Evolutionary conservation across 2,329 filamentous ascomycete species (phyloP).

Genomic region (Colletotrichum kahawae): DNA sequence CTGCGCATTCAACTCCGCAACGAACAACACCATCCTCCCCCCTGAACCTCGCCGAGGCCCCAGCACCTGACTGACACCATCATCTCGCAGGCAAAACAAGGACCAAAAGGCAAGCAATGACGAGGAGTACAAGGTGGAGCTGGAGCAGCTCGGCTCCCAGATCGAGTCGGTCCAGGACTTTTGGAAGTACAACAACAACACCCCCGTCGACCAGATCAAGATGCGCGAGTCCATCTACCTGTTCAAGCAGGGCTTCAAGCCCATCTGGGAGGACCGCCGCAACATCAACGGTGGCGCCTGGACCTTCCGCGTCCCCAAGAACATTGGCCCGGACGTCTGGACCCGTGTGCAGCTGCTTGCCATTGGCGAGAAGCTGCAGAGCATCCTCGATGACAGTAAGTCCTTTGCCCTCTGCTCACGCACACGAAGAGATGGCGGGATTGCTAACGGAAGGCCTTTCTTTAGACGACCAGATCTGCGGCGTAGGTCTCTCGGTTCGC

Average conservation of each 20-base stretch:
- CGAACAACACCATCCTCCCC: neutral
- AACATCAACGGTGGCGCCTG: conserved; percentile 87
- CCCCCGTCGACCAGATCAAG: conserved; percentile 76
- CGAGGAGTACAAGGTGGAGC: conserved; percentile 55
- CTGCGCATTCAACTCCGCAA: neutral
- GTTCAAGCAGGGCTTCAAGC: conserved; percentile 79
- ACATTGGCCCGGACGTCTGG: conserved; percentile 76
- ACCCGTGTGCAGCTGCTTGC: conserved; percentile 81
- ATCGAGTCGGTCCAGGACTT: conserved; percentile 87
- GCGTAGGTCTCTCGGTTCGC: conserved; percentile 84
- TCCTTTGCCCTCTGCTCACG: neutral
- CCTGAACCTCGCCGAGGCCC: neutral
- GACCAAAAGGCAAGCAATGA: conserved; percentile 44
- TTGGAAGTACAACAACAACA: conserved; percentile 84
- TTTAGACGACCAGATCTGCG: conserved; percentile 84
- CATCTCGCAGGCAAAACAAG: conserved; percentile 44
- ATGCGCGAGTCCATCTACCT: conserved; percentile 80
- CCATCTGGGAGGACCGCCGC: conserved; percentile 84
- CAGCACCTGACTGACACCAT: neutral
- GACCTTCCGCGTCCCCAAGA: conserved; percentile 90
- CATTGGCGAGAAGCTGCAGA: conserved; percentile 81
- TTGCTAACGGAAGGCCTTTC: neutral
- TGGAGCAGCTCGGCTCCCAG: conserved; percentile 67
- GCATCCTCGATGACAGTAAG: conserved; percentile 72
- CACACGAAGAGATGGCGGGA: neutral